These are phyloP conservation scores for Talaromyces nanjingensis DNA, from an alignment of 495 filamentous ascomycete species.

Conservation along the genomic window DNA sequence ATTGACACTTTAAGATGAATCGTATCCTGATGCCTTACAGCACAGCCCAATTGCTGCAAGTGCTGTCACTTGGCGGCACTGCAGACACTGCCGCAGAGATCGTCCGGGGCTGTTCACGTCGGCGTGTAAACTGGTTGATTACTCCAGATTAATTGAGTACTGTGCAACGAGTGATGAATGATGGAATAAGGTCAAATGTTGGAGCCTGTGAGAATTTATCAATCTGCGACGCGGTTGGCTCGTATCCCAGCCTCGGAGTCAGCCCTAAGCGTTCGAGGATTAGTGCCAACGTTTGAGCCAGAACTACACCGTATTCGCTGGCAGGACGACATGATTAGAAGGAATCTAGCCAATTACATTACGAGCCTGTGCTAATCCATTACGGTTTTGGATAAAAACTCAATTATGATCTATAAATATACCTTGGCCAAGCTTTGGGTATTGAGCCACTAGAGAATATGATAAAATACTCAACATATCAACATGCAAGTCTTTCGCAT, in stretches of 20 bases:
- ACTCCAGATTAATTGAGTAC: neutral
- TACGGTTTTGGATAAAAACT: neutral
- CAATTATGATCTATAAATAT: neutral
- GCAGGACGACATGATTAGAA: neutral
- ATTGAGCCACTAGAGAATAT: no score
- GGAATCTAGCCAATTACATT: neutral
- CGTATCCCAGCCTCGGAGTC: neutral
- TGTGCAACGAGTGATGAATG: no score
- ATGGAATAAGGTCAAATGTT: neutral
- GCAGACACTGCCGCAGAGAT: neutral
- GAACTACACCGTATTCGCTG: neutral
- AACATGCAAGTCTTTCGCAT: neutral
- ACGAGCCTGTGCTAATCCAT: neutral
- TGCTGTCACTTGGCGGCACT: neutral
- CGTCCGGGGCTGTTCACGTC: neutral
- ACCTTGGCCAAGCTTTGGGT: no score
- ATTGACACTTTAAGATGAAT: neutral
- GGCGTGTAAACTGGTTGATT: neutral
- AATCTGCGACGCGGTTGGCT: neutral
- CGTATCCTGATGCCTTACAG: neutral
- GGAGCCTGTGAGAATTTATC: neutral
- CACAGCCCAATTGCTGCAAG: neutral
- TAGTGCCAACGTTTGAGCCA: neutral
- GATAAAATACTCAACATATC: no score
- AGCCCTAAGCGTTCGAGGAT: neutral